A percentile compares a stretch with the other conserved stretches of the same genome.
phyloP scores from a whole-genome alignment of 441 rosid genomes.

The Macaranga tanarius region DNA sequence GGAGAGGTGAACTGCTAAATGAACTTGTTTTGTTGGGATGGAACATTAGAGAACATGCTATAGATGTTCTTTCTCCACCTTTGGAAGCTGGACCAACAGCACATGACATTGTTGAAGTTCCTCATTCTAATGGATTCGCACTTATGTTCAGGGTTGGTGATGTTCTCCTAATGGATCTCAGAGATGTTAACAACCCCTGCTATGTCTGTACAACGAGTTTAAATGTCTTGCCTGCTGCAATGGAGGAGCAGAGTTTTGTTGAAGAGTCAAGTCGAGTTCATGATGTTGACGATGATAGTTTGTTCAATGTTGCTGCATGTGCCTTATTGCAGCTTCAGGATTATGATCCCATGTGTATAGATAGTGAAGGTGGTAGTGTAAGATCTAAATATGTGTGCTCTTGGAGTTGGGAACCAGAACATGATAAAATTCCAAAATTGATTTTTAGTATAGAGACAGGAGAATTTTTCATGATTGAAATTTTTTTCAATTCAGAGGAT shows the following conservation, averaged over 20 bases:
- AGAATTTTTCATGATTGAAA: slow-evolving; percentile 78
- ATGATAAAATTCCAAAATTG: slow-evolving; percentile 59
- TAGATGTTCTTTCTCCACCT: slow-evolving; percentile 50
- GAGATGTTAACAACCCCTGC: slow-evolving; percentile 70
- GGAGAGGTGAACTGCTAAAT: slow-evolving; percentile 66
- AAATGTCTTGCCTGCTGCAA: slow-evolving; percentile 53
- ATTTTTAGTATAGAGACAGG: slow-evolving; percentile 84
- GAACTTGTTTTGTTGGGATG: slow-evolving; percentile 73
- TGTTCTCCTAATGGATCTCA: slow-evolving; percentile 93
- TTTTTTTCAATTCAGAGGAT: slow-evolving; percentile 48
- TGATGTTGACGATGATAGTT: slow-evolving; percentile 95
- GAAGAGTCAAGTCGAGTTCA: slow-evolving; percentile 75
- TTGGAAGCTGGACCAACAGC: slow-evolving; percentile 83
- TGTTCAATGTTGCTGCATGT: slow-evolving; percentile 91
- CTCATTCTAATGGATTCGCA: slow-evolving; percentile 82
- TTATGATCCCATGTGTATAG: slow-evolving; percentile 98
- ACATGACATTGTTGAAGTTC: slow-evolving; percentile 81
- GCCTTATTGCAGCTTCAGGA: slow-evolving; percentile 92
- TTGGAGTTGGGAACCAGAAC: slow-evolving; percentile 93
- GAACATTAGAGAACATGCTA: slow-evolving; percentile 56
- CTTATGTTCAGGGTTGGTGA: slow-evolving; percentile 91
- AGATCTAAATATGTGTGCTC: slow-evolving; percentile 73
- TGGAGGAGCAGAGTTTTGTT: slow-evolving; percentile 67
- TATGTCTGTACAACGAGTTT: slow-evolving; percentile 71
- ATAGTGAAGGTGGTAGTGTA: slow-evolving; percentile 51